These are phyloP conservation scores for Senecio squalidus DNA, from an alignment of 140 eudicot species.

Conservation along the genomic window DNA sequence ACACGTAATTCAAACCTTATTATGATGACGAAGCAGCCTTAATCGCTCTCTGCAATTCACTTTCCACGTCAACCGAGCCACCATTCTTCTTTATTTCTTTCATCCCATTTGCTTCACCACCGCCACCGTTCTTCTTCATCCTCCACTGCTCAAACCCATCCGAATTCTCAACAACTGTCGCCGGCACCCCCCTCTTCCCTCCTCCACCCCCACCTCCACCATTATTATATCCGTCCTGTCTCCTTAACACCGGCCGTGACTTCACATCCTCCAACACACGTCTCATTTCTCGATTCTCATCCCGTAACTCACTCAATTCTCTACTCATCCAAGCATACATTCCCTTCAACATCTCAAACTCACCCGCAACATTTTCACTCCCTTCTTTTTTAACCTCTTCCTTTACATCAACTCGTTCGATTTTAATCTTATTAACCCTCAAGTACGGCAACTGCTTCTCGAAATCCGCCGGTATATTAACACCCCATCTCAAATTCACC, in stretches of 20 bases:
- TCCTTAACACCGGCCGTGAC: conserved; percentile 22
- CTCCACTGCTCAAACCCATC: conserved; percentile 71
- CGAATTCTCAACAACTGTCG: conserved; percentile 28
- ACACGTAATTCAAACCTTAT: conserved; percentile 33
- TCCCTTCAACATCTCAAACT: conserved; percentile 65
- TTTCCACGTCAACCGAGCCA: conserved; percentile 53
- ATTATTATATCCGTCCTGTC: neutral
- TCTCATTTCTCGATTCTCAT: conserved; percentile 64
- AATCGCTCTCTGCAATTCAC: conserved; percentile 82
- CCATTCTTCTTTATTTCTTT: conserved; percentile 52
- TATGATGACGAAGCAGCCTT: conserved; percentile 66
- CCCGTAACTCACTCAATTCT: conserved; percentile 55
- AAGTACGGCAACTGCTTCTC: conserved; percentile 49
- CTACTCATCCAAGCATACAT: conserved; percentile 70
- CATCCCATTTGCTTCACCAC: conserved; percentile 33
- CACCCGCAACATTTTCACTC: conserved; percentile 21
- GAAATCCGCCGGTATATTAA: conserved; percentile 34
- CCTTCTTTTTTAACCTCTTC: conserved; percentile 20
- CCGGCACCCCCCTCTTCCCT: conserved; percentile 19
- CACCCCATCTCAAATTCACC: conserved; percentile 62
- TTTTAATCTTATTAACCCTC: conserved; percentile 61
- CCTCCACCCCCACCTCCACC: conserved; percentile 15
- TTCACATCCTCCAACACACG: conserved; percentile 46
- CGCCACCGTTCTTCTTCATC: conserved; percentile 40
- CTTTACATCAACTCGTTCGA: conserved; percentile 60